Conservation (phyloP, 176 grass and related monocot genomes). For the Guadua angustifolia region DNA sequence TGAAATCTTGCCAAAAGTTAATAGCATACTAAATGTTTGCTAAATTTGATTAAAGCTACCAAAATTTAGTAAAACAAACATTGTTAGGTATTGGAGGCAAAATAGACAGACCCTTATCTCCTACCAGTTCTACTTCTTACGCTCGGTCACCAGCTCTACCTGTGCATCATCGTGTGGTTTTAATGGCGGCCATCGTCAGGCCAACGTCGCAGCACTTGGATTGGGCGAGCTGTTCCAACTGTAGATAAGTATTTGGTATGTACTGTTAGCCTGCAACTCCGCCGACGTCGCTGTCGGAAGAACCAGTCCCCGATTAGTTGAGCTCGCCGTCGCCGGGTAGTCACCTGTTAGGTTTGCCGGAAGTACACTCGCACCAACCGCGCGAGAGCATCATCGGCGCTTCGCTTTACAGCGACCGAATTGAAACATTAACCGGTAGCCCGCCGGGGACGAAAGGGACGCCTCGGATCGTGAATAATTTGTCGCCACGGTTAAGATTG, state of each 20-base stretch:
- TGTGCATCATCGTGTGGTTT: not conserved
- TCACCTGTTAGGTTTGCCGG: constrained; percentile 32
- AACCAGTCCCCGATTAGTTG: not conserved
- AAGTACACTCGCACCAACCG: constrained; percentile 30
- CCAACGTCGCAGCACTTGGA: not conserved
- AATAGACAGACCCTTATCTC: not conserved
- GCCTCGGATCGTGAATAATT: not conserved
- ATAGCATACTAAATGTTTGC: no score
- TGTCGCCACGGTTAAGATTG: not conserved
- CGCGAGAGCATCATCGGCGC: not conserved
- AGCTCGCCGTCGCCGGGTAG: not conserved
- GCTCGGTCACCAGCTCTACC: not conserved
- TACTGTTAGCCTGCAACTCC: not conserved
- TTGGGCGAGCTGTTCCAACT: not conserved
- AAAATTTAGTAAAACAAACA: no score
- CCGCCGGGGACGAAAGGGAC: not conserved
- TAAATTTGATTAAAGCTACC: no score
- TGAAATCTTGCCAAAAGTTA: no score
- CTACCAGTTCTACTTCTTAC: not conserved
- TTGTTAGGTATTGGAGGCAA: no score
- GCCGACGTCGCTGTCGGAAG: not conserved
- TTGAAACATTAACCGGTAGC: not conserved
- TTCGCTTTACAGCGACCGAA: no score
- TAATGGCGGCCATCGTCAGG: not conserved
- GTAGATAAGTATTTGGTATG: not conserved